phyloP scores from a whole-genome alignment of 1,139 yeast genomes.

The Blastobotrys arbuscula region DNA sequence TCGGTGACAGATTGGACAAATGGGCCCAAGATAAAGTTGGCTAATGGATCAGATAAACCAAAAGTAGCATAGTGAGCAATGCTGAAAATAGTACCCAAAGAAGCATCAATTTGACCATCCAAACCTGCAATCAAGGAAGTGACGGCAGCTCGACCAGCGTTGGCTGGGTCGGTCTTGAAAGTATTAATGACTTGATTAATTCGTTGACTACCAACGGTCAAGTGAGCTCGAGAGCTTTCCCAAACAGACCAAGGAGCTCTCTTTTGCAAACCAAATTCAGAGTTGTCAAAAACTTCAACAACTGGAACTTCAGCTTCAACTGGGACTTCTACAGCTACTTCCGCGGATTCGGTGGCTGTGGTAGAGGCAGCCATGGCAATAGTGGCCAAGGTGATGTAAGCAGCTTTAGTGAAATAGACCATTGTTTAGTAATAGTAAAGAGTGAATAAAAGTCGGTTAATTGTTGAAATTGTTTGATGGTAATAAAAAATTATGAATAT shows the following conservation, averaged over 20 bases:
- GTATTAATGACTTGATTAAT: slow-evolving; percentile 20
- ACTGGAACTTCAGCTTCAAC: no score
- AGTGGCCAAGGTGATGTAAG: slow-evolving; percentile 2
- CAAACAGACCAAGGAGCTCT: slow-evolving; percentile 3
- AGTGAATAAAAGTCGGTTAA: neutral
- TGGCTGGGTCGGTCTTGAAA: slow-evolving; percentile 20
- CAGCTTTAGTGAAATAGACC: slow-evolving; percentile 5
- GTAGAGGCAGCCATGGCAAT: slow-evolving; percentile 4
- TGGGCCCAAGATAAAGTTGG: slow-evolving; percentile 28
- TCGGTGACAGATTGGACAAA: slow-evolving; percentile 32
- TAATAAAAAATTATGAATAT: no score
- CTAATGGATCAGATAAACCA: slow-evolving; percentile 26
- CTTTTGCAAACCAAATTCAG: neutral
- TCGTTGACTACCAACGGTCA: slow-evolving; percentile 24
- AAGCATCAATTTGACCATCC: slow-evolving; percentile 32
- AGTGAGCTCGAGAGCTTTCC: slow-evolving; percentile 2
- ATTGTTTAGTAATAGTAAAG: slow-evolving; percentile 3
- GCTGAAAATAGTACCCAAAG: slow-evolving; percentile 25
- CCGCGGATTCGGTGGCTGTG: neutral
- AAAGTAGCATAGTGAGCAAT: slow-evolving; percentile 24
- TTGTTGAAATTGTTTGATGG: no score
- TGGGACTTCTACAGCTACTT: neutral
- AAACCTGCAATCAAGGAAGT: slow-evolving; percentile 29
- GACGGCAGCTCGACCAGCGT: slow-evolving; percentile 24
- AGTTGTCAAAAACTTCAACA: neutral